Percentiles rank a stretch among this genome's conserved stretches.
Conservation (phyloP, 305 asterid species). For the Fraxinus xanthoxyloides region DNA sequence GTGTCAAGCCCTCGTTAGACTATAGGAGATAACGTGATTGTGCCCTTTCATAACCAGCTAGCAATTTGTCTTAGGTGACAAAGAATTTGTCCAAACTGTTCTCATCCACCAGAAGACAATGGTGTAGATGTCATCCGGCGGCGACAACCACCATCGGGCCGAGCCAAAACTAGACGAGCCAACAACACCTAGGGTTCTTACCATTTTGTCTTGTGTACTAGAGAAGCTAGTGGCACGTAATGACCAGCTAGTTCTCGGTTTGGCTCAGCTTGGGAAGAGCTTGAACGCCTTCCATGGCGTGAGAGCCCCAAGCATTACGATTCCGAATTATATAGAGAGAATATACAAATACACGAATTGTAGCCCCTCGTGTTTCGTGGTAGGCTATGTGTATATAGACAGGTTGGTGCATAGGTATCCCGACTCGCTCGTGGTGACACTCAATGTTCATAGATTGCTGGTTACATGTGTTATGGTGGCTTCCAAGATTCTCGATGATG, state of each 20-base stretch:
- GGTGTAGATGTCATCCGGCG: conserved; percentile 49
- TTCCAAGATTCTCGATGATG: conserved; percentile 86
- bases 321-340: conserved; percentile 73
- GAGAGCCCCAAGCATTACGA: conserved; percentile 65
- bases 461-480: conserved; percentile 84
- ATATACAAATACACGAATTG: conserved; percentile 83
- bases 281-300: conserved; percentile 69
- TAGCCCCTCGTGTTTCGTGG: conserved; percentile 90
- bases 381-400: conserved; percentile 87
- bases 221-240: conserved; percentile 73
- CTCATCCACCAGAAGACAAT: not conserved
- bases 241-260: conserved; percentile 37
- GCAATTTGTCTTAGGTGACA: not conserved
- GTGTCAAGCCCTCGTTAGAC: conserved; percentile 8
- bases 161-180: conserved; percentile 16
- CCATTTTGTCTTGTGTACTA: conserved; percentile 61
- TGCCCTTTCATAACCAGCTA: not conserved
- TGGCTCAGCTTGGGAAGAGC: conserved; percentile 33
- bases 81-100: conserved; percentile 23
- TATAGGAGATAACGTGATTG: conserved; percentile 8
- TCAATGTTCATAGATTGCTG: conserved; percentile 76
- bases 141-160: conserved; percentile 29
- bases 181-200: conserved; percentile 59
- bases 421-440: conserved; percentile 68
- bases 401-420: conserved; percentile 73